Conservation (phyloP, 2,329 filamentous ascomycete genomes). For the Cytospora leucostoma region DNA sequence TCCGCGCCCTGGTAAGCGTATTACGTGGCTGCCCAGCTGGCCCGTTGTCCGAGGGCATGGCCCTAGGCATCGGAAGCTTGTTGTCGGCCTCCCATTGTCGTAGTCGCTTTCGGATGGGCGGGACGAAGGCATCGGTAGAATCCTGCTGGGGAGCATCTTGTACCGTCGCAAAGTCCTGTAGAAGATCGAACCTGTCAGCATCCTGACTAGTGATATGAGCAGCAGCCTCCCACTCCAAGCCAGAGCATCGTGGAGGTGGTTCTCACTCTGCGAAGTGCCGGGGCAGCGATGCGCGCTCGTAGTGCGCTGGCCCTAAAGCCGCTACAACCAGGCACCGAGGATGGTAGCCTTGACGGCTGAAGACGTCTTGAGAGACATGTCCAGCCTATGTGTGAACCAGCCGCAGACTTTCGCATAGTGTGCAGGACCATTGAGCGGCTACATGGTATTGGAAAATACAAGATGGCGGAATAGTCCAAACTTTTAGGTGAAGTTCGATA, state of each 20-base stretch:
- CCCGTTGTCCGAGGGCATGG: slow-evolving; percentile 35
- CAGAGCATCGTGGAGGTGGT: neutral
- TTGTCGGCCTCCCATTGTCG: slow-evolving; percentile 45
- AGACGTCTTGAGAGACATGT: slow-evolving; percentile 32
- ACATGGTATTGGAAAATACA: neutral
- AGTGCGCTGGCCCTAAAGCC: slow-evolving; percentile 6
- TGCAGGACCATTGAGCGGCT: slow-evolving; percentile 1
- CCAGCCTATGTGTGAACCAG: slow-evolving; percentile 38
- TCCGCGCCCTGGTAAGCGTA: slow-evolving; percentile 39
- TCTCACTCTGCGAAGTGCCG: slow-evolving; percentile 9
- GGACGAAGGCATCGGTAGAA: neutral
- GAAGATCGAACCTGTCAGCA: neutral
- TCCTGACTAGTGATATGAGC: neutral
- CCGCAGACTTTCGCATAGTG: slow-evolving; percentile 37
- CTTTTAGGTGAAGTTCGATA: neutral
- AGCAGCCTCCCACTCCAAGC: neutral
- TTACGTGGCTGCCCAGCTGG: slow-evolving; percentile 37
- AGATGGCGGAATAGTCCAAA: neutral
- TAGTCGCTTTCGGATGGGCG: slow-evolving; percentile 44
- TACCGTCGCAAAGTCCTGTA: slow-evolving; percentile 18
- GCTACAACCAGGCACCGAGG: slow-evolving; percentile 9
- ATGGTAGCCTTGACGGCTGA: neutral
- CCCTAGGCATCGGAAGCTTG: slow-evolving; percentile 29
- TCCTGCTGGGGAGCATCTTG: slow-evolving; percentile 8
- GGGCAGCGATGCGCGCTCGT: slow-evolving; percentile 3